These are phyloP conservation scores for Coprinopsis cinerea DNA, from an alignment of 768 basidiomycete genomes.

Conservation along the genomic window DNA sequence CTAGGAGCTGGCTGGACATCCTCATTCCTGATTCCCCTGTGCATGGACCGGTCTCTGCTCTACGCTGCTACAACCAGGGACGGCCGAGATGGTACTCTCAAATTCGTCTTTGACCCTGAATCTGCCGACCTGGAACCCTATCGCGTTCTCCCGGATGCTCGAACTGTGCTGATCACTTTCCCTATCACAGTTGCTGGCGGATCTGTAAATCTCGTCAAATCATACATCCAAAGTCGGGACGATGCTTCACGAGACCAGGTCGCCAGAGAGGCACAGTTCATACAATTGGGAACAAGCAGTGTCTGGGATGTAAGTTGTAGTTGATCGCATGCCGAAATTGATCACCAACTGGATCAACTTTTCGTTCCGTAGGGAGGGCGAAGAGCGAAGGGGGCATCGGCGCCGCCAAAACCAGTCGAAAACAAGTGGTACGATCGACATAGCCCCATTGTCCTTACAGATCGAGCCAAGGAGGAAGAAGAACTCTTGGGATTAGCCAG, in stretches of 20 bases:
- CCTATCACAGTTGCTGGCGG: slow-evolving; percentile 45
- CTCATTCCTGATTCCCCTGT: slow-evolving; percentile 52
- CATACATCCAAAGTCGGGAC: slow-evolving; percentile 31
- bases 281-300: slow-evolving; percentile 56
- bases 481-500: slow-evolving; percentile 46
- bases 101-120: slow-evolving; percentile 50
- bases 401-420: slow-evolving; percentile 9
- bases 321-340: neutral
- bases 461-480: slow-evolving; percentile 45
- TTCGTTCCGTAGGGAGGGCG: slow-evolving; percentile 3
- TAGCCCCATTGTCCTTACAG: slow-evolving; percentile 36
- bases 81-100: slow-evolving; percentile 43
- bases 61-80: slow-evolving; percentile 52
- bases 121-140: slow-evolving; percentile 40
- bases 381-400: slow-evolving; percentile 13
- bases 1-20: slow-evolving; percentile 67
- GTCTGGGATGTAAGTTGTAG: slow-evolving; percentile 51
- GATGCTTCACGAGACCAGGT: neutral
- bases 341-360: neutral
- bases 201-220: slow-evolving; percentile 37
- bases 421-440: slow-evolving; percentile 48
- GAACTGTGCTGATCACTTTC: slow-evolving; percentile 52
- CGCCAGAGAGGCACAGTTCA: slow-evolving; percentile 31
- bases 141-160: slow-evolving; percentile 43
- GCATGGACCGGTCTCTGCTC: slow-evolving; percentile 30